Evolutionary conservation across 108 stramenopile species (phyloP).

Genomic region (Chaetoceros muelleri): DNA sequence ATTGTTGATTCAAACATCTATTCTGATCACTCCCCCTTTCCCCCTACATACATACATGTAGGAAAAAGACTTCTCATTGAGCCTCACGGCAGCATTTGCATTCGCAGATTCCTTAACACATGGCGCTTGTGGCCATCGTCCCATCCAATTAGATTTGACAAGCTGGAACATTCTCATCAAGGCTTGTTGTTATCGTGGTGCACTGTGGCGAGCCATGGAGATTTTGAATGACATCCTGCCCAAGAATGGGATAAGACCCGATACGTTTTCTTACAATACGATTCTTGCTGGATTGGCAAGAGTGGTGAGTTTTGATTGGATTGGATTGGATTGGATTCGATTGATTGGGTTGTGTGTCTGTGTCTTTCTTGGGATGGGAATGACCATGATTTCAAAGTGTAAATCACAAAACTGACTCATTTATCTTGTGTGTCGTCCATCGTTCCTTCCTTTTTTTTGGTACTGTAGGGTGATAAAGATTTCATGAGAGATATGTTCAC

Average conservation of each 20-base stretch:
- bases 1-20: too few relatives aligned
- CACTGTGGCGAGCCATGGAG: conserved; percentile 70
- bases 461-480: conserved; percentile 17
- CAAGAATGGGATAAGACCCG: conserved; percentile 43
- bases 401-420: not conserved
- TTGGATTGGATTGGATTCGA: not conserved
- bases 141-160: conserved; percentile 50
- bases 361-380: too few relatives aligned
- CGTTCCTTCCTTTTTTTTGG: not conserved
- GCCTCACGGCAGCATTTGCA: conserved; percentile 70
- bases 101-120: conserved; percentile 77
- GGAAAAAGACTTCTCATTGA: conserved; percentile 56
- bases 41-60: conserved; percentile 2
- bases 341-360: too few relatives aligned
- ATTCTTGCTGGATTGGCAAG: conserved; percentile 55
- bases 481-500: conserved; percentile 51
- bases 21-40: not conserved
- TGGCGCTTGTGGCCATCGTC: conserved; percentile 81
- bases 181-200: conserved; percentile 71
- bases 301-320: conserved; percentile 33
- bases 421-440: too few relatives aligned
- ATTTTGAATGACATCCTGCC: conserved; percentile 67
- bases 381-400: not conserved
- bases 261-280: conserved; percentile 56
- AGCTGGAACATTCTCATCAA: conserved; percentile 65